Base-by-base conservation (phyloP, 2,329 filamentous ascomycete species). In the Aspergillus novoparasiticus region DNA sequence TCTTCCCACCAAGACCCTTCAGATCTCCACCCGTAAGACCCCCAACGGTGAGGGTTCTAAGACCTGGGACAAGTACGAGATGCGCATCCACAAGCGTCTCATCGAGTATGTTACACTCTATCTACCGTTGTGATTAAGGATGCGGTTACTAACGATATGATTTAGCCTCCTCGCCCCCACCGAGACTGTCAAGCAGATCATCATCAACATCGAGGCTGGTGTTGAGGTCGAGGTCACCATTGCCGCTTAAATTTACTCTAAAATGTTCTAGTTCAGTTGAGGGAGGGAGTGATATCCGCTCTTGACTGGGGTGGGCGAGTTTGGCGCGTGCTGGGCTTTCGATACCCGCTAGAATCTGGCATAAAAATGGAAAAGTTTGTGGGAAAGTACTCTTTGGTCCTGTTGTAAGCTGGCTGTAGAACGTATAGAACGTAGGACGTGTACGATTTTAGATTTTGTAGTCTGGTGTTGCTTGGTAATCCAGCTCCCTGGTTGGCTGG, bases 1-100 rank as follows among this genome's bases (percentile, higher is more conserved):
- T 79, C 91, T 97, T 78, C 93, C 95, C 77, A 97, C 94, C 86
- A 97, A 97, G 90, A 92, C 89, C 82, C 89, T 98, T 78, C 93
- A 95, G 88, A 89, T 97, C 87, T 93, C 92, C 81, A 97, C 95
- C 87, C 91, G 95, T 80, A 99, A 99, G 91, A 98, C 95, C 72
- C 95, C 95, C 82, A 95, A 92, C 85, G 95, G 95, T 91, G 95
- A 99, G 89, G 95, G 95, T 86, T 96, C 91, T 84, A 99, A 99
- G 93, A 99, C 95, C 80, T 99, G 95, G 95, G 95, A 98, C 83
- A 90, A 87, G 83, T 99, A 87, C 84, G 94, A 99, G 90, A 96
- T 99, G 93, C 91, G 94, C 86, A 96, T 97, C 82, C 93, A 97
- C 89, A 97, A 97, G 91, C 91, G 94, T 76, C 87, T 97, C 79